Conservation (phyloP, 2,329 filamentous ascomycete species). For the Raffaelea albimanens region DNA sequence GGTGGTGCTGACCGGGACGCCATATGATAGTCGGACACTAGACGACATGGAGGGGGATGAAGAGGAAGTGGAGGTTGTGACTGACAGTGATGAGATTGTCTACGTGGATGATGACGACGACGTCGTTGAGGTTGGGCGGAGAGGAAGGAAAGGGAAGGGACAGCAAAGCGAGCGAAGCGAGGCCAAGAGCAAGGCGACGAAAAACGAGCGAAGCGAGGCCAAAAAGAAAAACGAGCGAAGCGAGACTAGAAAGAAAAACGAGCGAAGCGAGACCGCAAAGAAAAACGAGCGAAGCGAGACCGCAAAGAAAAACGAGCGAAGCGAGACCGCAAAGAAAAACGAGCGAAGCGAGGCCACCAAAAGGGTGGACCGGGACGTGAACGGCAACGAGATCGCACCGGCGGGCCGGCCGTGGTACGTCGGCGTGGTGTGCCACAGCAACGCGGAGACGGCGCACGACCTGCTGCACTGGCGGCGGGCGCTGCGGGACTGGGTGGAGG, state of each 20-base stretch:
- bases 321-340: neutral
- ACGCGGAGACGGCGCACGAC: conserved; percentile 59
- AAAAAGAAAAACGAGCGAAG: no score
- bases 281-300: neutral
- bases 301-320: neutral
- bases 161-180: no score
- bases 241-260: neutral
- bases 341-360: neutral
- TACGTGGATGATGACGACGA: conserved; percentile 24
- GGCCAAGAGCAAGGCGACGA: neutral
- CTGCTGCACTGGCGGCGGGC: conserved; percentile 68
- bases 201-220: neutral
- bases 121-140: conserved; percentile 15
- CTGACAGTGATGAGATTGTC: conserved; percentile 28
- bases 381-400: conserved; percentile 25
- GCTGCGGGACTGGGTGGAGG: conserved; percentile 62
- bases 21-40: conserved; percentile 57
- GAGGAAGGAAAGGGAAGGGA: neutral
- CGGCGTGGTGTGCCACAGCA: conserved; percentile 30
- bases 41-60: conserved; percentile 45
- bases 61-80: conserved; percentile 19
- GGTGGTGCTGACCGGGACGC: conserved; percentile 52
- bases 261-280: neutral
- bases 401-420: conserved; percentile 30
- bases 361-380: conserved; percentile 18